Base-by-base conservation (phyloP, 2,329 filamentous ascomycete species). In the Stylonectria norvegica region DNA sequence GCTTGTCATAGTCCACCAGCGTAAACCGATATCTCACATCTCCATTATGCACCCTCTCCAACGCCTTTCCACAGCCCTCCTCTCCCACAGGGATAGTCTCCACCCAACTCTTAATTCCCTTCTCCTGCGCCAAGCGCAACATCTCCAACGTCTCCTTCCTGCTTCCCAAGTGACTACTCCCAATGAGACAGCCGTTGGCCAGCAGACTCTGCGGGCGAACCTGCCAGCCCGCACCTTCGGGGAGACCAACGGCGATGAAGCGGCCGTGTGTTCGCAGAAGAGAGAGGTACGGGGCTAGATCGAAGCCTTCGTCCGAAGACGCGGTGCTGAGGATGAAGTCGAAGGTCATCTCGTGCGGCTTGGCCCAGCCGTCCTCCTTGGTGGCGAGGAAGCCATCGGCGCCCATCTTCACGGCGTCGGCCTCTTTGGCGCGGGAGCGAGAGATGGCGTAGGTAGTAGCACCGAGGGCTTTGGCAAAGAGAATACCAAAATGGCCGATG, bases 381-480 rank as follows among this genome's bases (percentile, higher is more conserved):
- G 49, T 52, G 9, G 33, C 49, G 15, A 52, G 23, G 40, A 48
- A 48, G 67, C 37, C 67, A 66, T 72, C 71, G 3, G 75, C 76
- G 16, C 76, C 76, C 65, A 79, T 69, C 36, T 70, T 69, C 36
- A 64, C 54, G 1, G 72, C 73, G 52, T 80, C 75, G 1, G 62
- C 64, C 36, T 64, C 67, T 62, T 79, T 79, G 42, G 56, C 56
- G 6, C 57, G 59, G 1, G 60, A 67, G n/a, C 75, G 68, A 4
- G 72, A 76, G 51, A 79, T 78, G 6, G 69, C 75, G 14, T 75
- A 69, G 16, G 78, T 70, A 20, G 80, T 73, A 19, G 73, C 75
- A n/a, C 73, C 76, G 9, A 85, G 62, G 4, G 81, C 81, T 58
- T 76, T 79, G 2, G 81, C 80, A 50, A 76, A 83, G 22, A 82